These are phyloP conservation scores for Tephrocybe sp. DNA, from an alignment of 768 basidiomycete genomes.

Conservation along the genomic window DNA sequence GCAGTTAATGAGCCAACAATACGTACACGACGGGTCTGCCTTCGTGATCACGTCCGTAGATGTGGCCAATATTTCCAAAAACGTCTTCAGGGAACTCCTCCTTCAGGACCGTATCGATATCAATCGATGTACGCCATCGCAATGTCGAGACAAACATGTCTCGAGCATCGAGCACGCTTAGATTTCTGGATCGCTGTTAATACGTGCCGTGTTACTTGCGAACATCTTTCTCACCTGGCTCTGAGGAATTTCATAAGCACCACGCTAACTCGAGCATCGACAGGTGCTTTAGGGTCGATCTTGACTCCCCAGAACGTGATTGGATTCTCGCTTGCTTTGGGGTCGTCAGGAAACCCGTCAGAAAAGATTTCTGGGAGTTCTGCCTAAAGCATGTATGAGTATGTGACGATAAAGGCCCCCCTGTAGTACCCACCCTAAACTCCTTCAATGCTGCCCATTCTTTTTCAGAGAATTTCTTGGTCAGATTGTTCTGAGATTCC, in stretches of 20 bases:
- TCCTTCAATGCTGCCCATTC: constrained; percentile 72
- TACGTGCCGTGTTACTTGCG: not conserved
- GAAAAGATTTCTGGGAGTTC: constrained; percentile 52
- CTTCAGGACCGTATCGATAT: constrained; percentile 54
- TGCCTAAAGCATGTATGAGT: constrained; percentile 21
- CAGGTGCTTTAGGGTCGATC: constrained; percentile 54
- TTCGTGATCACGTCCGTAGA: constrained; percentile 69
- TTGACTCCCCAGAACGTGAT: constrained; percentile 70
- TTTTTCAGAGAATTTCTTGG: constrained; percentile 62
- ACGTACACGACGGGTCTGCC: constrained; percentile 68
- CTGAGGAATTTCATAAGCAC: constrained; percentile 80
- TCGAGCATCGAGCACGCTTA: constrained; percentile 50
- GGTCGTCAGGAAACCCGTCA: constrained; percentile 59
- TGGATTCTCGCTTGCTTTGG: constrained; percentile 45
- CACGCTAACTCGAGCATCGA: constrained; percentile 67
- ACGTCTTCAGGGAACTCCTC: constrained; percentile 62
- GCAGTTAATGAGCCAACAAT: not conserved
- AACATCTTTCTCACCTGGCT: constrained; percentile 49
- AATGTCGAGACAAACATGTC: constrained; percentile 70
- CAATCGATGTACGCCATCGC: constrained; percentile 67
- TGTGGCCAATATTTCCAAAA: constrained; percentile 61
- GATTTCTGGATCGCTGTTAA: constrained; percentile 33
- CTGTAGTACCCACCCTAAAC: constrained; percentile 50
- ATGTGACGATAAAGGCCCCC: not conserved
- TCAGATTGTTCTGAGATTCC: constrained; percentile 71